Evolutionary conservation across 257 asterid species (phyloP), one percentile per base, ranked within the genome.

Genomic region (Perilla frutescens): DNA sequence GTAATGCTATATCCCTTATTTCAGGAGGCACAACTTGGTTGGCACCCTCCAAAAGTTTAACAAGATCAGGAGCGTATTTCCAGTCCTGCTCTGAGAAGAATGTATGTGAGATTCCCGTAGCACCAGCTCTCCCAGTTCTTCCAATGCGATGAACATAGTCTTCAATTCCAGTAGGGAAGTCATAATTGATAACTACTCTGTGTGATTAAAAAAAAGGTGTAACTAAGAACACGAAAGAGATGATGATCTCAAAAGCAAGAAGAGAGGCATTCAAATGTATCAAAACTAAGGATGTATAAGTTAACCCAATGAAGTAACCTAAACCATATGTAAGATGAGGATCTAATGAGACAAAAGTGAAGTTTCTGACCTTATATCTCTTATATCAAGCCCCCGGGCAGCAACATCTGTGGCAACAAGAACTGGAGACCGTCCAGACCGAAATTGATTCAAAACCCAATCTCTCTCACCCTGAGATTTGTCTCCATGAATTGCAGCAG

Each of bases 381-480:
- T 83, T 71, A 93, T 82, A 62, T 93, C 98, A 70, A 93, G 97
- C 73, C 98, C 98, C 59, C 98, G 87, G 48, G 98, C 98, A 73
- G 98, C 98, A 80, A 93, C 98, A 84, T 93, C 98, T 62, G 97
- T 93, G 72, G 97, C 98, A 71, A 93, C 98, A 64, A 93, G 84
- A 76, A 93, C 61, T 61, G 97, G 98, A 74, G 90, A 83, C 82
- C 85, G 88, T n/a, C 98, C 98, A 51, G 74, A 43, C 58, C 96
- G 92, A 71, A 93, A 93, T 75, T 93, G 98, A 84, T 87, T 93
- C 81, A 93, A 80, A 75, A 91, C 98, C 88, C 88, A 93, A 77
- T 93, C 98, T 74, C 98, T 88, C 84, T 91, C 98, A 67, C 84
- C 85, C 85, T 93, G 98, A 66, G 90, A 83, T 82, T 93, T 93